Base-by-base conservation (phyloP, 2,329 filamentous ascomycete genomes). In the Phialophora tarda region DNA sequence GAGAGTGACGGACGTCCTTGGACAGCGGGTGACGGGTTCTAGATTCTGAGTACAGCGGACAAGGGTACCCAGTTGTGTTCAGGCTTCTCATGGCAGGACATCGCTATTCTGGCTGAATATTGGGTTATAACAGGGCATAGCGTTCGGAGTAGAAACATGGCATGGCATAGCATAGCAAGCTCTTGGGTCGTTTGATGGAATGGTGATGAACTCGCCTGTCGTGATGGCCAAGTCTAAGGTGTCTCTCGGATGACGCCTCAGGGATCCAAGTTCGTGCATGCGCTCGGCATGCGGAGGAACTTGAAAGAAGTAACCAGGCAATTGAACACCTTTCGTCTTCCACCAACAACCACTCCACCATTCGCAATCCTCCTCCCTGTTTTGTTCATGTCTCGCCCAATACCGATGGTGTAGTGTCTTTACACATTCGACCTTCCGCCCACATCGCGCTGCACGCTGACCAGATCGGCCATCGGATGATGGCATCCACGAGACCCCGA, bases 21-120 rank as follows among this genome's bases (percentile, higher is more conserved):
- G 85, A 81, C 81, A 44, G 82, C 84, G 51, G 85, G 83, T 0
- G 84, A 86, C 74, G 83, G 83, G 2, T 86, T 82, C 72, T 86
- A 75, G 32, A 59, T n/a, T 26, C 24, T 4, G 48, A 26, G 24
- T 1, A 50, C 14, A 14, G 34, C 34, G 34, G 6, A 23, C n/a
- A 17, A 50, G n/a, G 47, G 7, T 23, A 7, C 48, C 47, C 11
- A 55, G 51, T 1, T 55, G 51, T 28, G 2, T 23, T 11, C 10
- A 23, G 7, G 7, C 24, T 23, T 23, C 26, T 28, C 7, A 24
- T 53, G 21, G 50, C 23, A 53, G 8, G 28, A 34, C 23, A 6
- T 5, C 2, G 26, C 26, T 26, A 53, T 8, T 53, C 10, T 53
- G 48, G 21, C 48, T 26, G 48, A 11, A 44, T n/a, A 44, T n/a